These are phyloP conservation scores for Liriodendron chinense DNA, from an alignment of 164 flowering plant species.

Conservation along the genomic window DNA sequence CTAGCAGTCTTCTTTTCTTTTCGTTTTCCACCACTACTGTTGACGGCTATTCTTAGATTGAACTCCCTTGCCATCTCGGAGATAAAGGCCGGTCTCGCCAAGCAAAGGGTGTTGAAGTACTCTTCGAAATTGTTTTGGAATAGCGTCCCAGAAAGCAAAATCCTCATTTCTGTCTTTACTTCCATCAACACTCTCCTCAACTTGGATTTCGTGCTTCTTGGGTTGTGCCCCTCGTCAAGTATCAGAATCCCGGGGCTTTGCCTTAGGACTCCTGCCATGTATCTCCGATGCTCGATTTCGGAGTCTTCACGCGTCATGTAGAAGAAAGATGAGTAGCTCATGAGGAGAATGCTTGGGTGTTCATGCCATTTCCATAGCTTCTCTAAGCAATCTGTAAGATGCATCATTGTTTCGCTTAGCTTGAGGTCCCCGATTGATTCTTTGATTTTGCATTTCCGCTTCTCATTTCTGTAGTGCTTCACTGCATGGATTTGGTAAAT, in stretches of 20 bases:
- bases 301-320: conserved; percentile 67
- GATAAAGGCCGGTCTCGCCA: conserved; percentile 83
- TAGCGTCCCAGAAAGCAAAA: conserved; percentile 87
- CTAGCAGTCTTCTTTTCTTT: conserved; percentile 24
- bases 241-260: conserved; percentile 79
- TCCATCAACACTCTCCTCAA: conserved; percentile 82
- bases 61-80: conserved; percentile 60
- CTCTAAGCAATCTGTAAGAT: conserved; percentile 75
- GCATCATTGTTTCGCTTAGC: conserved; percentile 59
- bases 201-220: conserved; percentile 84
- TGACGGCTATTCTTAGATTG: conserved; percentile 26
- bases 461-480: conserved; percentile 40
- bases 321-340: conserved; percentile 86
- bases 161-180: conserved; percentile 62
- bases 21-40: conserved; percentile 35
- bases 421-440: conserved; percentile 34
- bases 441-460: conserved; percentile 17
- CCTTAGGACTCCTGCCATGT: conserved; percentile 60
- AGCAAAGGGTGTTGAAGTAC: conserved; percentile 84
- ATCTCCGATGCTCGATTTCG: conserved; percentile 46
- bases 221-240: conserved; percentile 98
- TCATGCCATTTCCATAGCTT: conserved; percentile 87
- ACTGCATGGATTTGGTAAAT: conserved; percentile 76
- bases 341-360: conserved; percentile 81
- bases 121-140: conserved; percentile 93